phyloP scores from a whole-genome alignment of 2,329 filamentous ascomycete species.

The Lachnellula subtilissima region DNA sequence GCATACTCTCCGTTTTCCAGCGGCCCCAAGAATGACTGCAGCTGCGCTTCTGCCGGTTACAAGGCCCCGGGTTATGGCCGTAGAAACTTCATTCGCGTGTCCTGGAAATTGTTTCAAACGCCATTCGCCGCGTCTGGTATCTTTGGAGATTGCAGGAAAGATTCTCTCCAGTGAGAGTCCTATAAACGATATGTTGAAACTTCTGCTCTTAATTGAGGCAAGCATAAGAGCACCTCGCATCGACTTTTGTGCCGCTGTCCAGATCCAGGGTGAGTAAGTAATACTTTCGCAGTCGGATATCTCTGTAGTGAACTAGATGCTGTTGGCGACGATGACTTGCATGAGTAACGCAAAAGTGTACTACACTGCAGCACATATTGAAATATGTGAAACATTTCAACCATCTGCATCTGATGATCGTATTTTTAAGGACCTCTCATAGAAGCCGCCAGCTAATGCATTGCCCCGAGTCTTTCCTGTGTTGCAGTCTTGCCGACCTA shows the following conservation, averaged over 20 bases:
- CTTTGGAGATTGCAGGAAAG: conserved; percentile 20
- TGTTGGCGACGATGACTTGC: conserved; percentile 24
- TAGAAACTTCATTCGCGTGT: conserved; percentile 20
- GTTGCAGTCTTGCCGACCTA: conserved; percentile 18
- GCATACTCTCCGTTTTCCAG: background rate
- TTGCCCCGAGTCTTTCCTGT: conserved; percentile 10
- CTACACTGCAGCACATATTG: conserved; percentile 13
- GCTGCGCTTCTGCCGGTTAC: conserved; percentile 13
- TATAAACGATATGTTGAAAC: conserved; percentile 12
- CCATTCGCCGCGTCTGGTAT: conserved; percentile 20
- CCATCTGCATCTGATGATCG: conserved; percentile 15
- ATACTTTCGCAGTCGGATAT: background rate
- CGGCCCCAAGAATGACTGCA: conserved; percentile 1
- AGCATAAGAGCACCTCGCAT: conserved; percentile 17
- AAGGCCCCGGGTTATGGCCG: conserved; percentile 13
- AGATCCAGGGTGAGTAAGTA: background rate
- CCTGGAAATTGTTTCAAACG: conserved; percentile 21
- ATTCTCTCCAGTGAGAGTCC: conserved; percentile 19
- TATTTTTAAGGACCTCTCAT: conserved; percentile 7
- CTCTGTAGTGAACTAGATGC: background rate
- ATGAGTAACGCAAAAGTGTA: conserved; percentile 14
- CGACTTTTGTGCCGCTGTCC: background rate
- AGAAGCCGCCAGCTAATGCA: conserved; percentile 11
- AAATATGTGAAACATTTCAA: conserved; percentile 20
- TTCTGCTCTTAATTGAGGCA: conserved; percentile 8